Base-by-base conservation (phyloP, 2,329 filamentous ascomycete species). In the Emydomyces testavorans region DNA sequence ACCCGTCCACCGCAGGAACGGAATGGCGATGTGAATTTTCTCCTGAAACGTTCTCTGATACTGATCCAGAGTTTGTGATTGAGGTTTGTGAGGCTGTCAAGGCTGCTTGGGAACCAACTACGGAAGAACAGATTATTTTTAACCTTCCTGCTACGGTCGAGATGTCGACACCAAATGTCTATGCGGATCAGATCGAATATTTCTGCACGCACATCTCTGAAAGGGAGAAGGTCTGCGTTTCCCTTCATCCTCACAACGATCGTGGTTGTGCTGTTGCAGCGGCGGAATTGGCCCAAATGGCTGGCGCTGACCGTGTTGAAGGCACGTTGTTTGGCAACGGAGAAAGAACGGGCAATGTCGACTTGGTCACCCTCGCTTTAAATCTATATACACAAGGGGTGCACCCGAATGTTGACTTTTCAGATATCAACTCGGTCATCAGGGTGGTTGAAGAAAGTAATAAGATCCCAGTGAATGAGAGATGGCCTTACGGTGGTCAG, bases 101-200 rank as follows among this genome's bases (percentile, higher is more conserved):
- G 75, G 82, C 75, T 4, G 92, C 89, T 0, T 98, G 92, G 92
- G 88, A 75, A 53, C 90, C 92, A 0, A 79, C 78, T 0, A 79
- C 73, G 32, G 79, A 86, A 65, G 82, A 80, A 57, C 85, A 83
- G 40, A 86, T 98, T 65, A 94, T 98, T 63, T 92, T 98, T 75
- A 96, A 96, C 71, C 75, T 98, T 44, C 90, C 92, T 0, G 90
- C 92, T 1, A 98, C 92, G 0, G 90, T 96, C 29, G 92, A 98
- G 70, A 82, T 95, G 80, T 71, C 86, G 0, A 95, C 92, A 0
- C 89, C 89, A 28, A 98, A 98, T 63, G 78, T 95, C 40, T 98
- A 92, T 64, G 92, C 92, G 42, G 92, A 98, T 62, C 84, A 93
- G 70, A 85, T 98, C 53, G 92, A 98, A 65, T 94, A 86, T 70